phyloP scores from a whole-genome alignment of 2,329 filamentous ascomycete species.

The Phialophora verrucosa region DNA sequence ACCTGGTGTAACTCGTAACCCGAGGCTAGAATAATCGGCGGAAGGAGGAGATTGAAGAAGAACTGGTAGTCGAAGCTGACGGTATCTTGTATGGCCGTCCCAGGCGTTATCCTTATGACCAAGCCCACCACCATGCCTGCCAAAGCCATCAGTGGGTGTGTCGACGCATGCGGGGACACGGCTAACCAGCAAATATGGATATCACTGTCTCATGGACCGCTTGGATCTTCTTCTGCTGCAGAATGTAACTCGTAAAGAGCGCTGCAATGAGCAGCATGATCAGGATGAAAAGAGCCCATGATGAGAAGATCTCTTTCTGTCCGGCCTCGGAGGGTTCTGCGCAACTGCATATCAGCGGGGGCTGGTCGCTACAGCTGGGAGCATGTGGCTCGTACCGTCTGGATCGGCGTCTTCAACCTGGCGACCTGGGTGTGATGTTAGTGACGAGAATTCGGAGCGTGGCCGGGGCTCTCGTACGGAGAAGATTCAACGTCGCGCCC shows the following conservation, averaged over 20 bases:
- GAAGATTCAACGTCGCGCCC: constrained; percentile 34
- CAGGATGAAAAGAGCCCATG: constrained; percentile 96
- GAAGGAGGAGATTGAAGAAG: constrained; percentile 99
- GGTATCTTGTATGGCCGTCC: constrained; percentile 82
- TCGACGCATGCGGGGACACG: not conserved
- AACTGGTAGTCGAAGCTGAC: constrained; percentile 99
- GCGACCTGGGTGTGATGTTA: constrained; percentile 29
- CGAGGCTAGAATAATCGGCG: constrained; percentile 94
- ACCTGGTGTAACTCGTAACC: constrained; percentile 95
- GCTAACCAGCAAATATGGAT: constrained; percentile 89
- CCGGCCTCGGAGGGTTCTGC: constrained; percentile 75
- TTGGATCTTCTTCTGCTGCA: constrained; percentile 96
- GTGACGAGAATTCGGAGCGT: not conserved
- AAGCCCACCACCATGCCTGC: constrained; percentile 93
- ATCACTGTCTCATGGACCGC: constrained; percentile 98
- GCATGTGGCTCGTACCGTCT: constrained; percentile 25
- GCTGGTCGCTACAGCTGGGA: not conserved
- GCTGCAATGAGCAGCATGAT: constrained; percentile 92
- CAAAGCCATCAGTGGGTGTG: constrained; percentile 14
- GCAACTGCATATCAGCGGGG: constrained; percentile 16
- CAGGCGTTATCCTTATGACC: constrained; percentile 79
- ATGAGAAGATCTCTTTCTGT: constrained; percentile 91
- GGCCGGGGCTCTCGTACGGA: constrained; percentile 25
- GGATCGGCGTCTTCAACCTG: constrained; percentile 36
- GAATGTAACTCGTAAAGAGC: constrained; percentile 94